Conservation (phyloP, 2,329 filamentous ascomycete species). For the Aspergillus udagawae region DNA sequence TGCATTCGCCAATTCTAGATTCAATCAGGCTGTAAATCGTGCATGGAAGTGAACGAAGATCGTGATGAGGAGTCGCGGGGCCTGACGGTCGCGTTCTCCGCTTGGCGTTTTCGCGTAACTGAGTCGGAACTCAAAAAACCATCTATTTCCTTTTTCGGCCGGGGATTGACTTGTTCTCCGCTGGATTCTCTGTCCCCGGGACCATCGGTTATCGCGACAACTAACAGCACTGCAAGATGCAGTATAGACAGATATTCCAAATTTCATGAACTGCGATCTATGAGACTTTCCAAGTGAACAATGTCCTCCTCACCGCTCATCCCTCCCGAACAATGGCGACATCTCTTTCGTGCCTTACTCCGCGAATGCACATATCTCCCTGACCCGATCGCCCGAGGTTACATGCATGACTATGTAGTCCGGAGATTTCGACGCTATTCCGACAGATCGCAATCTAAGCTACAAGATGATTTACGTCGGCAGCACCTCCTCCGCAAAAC, state of each 20-base stretch:
- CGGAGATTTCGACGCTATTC: slow-evolving; percentile 46
- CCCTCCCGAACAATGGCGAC: slow-evolving; percentile 32
- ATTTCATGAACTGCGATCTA: background rate
- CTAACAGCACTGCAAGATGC: background rate
- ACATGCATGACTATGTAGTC: slow-evolving; percentile 48
- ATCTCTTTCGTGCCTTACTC: slow-evolving; percentile 54
- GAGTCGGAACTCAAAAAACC: slow-evolving; percentile 5
- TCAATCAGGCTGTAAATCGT: slow-evolving; percentile 2
- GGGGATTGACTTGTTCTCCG: background rate
- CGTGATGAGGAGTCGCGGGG: slow-evolving; percentile 19
- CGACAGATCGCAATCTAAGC: slow-evolving; percentile 13
- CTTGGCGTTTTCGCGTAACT: slow-evolving; percentile 22
- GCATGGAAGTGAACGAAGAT: slow-evolving; percentile 3
- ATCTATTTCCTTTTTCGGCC: slow-evolving; percentile 17
- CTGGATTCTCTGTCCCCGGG: background rate
- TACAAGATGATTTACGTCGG: slow-evolving; percentile 13
- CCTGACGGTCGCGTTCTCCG: slow-evolving; percentile 21
- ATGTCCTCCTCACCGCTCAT: slow-evolving; percentile 19
- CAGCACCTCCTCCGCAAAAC: slow-evolving; percentile 20
- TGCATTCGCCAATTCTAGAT: background rate
- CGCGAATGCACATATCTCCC: slow-evolving; percentile 60
- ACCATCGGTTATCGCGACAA: background rate
- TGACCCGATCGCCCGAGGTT: slow-evolving; percentile 50
- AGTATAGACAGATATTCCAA: background rate
- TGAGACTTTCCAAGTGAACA: background rate